Percentiles rank a stretch among this genome's conserved stretches.
phyloP scores from a whole-genome alignment of 1,139 yeast species.

The Kodamaea anthophila region DNA sequence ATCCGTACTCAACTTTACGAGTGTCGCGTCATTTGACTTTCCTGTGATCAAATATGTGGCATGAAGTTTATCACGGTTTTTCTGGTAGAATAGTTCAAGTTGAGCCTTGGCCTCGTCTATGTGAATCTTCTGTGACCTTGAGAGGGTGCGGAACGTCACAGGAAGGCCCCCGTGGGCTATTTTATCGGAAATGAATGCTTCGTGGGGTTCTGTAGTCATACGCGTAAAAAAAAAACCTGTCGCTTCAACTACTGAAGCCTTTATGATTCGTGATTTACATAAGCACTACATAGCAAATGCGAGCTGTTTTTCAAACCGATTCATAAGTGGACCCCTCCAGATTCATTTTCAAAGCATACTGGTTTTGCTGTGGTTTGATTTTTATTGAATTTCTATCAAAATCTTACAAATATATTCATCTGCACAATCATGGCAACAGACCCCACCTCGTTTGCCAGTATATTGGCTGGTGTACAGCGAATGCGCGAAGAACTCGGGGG shows the following conservation, averaged over 20 bases:
- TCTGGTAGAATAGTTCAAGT: conserved; percentile 26
- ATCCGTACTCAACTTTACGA: conserved; percentile 20
- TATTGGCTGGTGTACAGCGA: conserved; percentile 54
- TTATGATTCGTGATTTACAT: too few species aligned
- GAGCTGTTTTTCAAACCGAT: too few species aligned
- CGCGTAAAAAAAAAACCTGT: conserved; percentile 1
- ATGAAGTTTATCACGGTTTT: conserved; percentile 24
- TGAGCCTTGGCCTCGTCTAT: conserved; percentile 24
- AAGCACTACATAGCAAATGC: too few species aligned
- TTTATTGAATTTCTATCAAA: too few species aligned
- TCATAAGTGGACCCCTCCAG: too few species aligned
- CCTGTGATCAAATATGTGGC: conserved; percentile 36
- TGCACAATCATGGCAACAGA: too few species aligned
- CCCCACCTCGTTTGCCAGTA: conserved; percentile 57
- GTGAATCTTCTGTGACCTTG: conserved; percentile 24
- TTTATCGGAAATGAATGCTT: conserved; percentile 19
- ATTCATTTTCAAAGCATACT: too few species aligned
- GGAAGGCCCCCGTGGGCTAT: conserved; percentile 20
- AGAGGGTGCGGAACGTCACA: conserved; percentile 26
- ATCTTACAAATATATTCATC: too few species aligned
- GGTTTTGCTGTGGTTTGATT: too few species aligned
- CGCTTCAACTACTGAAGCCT: too few species aligned
- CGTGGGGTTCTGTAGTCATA: conserved; percentile 8
- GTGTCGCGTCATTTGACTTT: conserved; percentile 7
- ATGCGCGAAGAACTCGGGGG: conserved; percentile 34